Conservation (phyloP, 2,329 filamentous ascomycete species). For the Ophiostoma sp. region DNA sequence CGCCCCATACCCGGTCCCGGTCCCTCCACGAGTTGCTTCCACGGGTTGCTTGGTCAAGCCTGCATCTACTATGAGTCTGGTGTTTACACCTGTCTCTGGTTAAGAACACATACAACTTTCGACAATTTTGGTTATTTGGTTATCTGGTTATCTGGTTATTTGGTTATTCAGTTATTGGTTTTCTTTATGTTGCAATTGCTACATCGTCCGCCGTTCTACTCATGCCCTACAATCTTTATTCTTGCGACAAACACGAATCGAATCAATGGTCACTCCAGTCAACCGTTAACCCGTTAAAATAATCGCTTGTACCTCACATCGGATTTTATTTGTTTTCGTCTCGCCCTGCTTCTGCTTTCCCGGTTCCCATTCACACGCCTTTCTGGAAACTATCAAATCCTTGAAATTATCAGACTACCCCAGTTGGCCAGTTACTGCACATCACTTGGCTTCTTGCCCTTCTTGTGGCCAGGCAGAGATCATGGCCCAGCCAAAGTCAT, state of each 20-base stretch:
- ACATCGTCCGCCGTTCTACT: background rate
- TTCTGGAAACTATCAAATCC: background rate
- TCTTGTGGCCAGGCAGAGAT: background rate
- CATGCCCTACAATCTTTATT: background rate
- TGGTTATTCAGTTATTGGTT: no score
- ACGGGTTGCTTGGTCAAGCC: slow-evolving; percentile 2
- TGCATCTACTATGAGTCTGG: background rate
- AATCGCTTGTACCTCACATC: background rate
- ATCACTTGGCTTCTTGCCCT: background rate
- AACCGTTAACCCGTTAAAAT: background rate
- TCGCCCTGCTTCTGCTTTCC: no score
- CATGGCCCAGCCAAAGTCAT: slow-evolving; percentile 23
- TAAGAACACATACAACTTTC: background rate
- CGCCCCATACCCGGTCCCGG: slow-evolving; percentile 6
- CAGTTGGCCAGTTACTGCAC: background rate
- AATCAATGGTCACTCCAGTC: background rate
- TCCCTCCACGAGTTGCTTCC: background rate
- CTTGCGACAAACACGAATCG: background rate
- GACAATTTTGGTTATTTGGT: background rate
- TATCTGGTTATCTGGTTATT: background rate
- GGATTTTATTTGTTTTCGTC: background rate
- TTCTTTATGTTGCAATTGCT: background rate
- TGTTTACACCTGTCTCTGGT: slow-evolving; percentile 9
- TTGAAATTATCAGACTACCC: background rate
- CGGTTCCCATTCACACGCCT: background rate